These are phyloP conservation scores for Leavenworthia alabamica DNA, from an alignment of 345 rosid genomes.

Conservation along the genomic window DNA sequence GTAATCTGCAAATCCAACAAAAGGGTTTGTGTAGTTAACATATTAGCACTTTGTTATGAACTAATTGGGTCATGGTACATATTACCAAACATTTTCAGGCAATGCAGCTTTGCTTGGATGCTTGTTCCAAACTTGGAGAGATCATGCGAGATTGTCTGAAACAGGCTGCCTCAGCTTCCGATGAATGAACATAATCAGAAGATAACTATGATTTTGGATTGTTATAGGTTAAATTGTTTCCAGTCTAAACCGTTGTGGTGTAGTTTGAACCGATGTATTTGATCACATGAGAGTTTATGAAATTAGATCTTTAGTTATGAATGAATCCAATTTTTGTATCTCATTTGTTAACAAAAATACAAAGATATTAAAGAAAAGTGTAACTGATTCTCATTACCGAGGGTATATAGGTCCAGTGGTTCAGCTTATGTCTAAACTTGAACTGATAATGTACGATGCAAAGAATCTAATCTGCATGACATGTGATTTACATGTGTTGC, in stretches of 20 bases:
- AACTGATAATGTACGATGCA: background rate
- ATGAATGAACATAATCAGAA: constrained; percentile 35
- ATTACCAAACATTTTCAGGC: constrained; percentile 42
- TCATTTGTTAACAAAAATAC: background rate
- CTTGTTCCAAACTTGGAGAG: constrained; percentile 66
- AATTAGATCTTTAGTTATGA: background rate
- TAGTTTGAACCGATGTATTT: background rate
- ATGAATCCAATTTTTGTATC: constrained; percentile 9
- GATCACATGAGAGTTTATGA: background rate
- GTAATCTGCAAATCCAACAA: background rate
- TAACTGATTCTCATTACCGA: too few relatives aligned
- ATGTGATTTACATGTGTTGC: constrained; percentile 17
- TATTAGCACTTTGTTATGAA: background rate
- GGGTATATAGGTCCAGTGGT: too few relatives aligned
- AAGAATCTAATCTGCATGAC: constrained; percentile 18
- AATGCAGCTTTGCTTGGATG: constrained; percentile 89
- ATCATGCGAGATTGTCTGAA: constrained; percentile 82
- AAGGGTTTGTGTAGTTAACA: background rate
- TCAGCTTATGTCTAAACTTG: too few relatives aligned
- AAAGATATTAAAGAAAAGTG: too few relatives aligned
- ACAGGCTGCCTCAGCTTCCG: constrained; percentile 51
- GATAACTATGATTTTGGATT: constrained; percentile 11
- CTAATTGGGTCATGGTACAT: background rate
- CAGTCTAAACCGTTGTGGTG: background rate
- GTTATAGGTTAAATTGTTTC: background rate